phyloP scores from a whole-genome alignment of 495 filamentous ascomycete species.

The Trichocladium uniseriatum region DNA sequence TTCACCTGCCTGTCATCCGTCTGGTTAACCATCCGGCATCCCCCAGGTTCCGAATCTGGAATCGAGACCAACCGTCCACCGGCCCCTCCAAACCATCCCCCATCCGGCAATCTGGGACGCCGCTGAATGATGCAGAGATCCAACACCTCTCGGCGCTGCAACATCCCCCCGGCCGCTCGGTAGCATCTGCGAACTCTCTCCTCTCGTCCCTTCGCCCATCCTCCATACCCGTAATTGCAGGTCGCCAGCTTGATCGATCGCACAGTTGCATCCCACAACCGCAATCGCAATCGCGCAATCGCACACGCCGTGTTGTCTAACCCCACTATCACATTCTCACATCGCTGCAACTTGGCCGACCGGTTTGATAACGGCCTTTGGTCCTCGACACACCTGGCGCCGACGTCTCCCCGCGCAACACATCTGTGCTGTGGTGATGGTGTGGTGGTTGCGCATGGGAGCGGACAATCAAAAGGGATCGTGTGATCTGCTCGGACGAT shows the following conservation, averaged over 20 bases:
- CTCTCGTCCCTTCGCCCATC: not conserved
- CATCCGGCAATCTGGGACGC: not conserved
- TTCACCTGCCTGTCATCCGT: no score
- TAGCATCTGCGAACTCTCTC: not conserved
- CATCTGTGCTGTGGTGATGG: conserved; percentile 2
- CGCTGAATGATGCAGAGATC: conserved; percentile 5
- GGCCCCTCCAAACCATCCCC: not conserved
- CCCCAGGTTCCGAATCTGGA: no score
- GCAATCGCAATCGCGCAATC: no score
- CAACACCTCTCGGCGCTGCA: not conserved
- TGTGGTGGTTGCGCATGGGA: not conserved
- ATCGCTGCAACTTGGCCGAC: no score
- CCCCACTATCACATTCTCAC: no score
- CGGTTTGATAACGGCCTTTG: no score
- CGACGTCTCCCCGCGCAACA: not conserved
- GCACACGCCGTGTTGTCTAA: no score
- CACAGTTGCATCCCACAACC: not conserved
- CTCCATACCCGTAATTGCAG: no score
- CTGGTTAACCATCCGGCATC: no score
- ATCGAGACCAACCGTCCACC: not conserved
- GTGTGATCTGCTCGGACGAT: not conserved
- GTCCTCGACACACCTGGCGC: not conserved
- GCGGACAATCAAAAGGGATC: conserved; percentile 2
- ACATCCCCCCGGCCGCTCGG: not conserved
- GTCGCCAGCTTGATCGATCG: not conserved